phyloP scores from a whole-genome alignment of 768 basidiomycete genomes.

The Hericium rajendrae region DNA sequence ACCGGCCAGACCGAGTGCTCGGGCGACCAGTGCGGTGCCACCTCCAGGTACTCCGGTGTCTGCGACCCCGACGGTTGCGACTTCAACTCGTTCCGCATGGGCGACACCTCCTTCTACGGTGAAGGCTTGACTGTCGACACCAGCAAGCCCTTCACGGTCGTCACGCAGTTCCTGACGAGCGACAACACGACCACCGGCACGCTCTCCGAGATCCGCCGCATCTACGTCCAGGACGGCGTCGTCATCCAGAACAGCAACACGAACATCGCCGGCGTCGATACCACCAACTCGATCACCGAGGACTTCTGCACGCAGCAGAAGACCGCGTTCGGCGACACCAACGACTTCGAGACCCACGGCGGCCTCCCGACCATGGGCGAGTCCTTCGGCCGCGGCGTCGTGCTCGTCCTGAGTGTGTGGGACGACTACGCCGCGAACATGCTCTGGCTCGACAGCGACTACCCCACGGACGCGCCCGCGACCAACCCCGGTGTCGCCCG shows the following conservation, averaged over 20 bases:
- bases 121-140: constrained; percentile 39
- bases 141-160: constrained; percentile 38
- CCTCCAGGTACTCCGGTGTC: constrained; percentile 29
- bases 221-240: constrained; percentile 43
- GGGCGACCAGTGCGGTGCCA: constrained; percentile 26
- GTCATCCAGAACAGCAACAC: constrained; percentile 41
- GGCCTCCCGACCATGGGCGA: constrained; percentile 27
- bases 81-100: constrained; percentile 55
- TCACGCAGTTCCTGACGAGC: constrained; percentile 44
- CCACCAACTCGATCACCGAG: constrained; percentile 37
- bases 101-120: constrained; percentile 36
- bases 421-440: constrained; percentile 45
- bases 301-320: constrained; percentile 36
- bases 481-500: constrained; percentile 36
- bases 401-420: constrained; percentile 41
- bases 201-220: constrained; percentile 41
- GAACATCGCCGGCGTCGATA: constrained; percentile 32
- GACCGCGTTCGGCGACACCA: constrained; percentile 32
- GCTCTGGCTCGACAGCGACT: constrained; percentile 50
- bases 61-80: constrained; percentile 52
- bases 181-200: constrained; percentile 33
- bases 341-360: constrained; percentile 30
- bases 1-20: constrained; percentile 33
- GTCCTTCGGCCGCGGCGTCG: constrained; percentile 31
- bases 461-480: constrained; percentile 23